A percentile compares a stretch with the other conserved stretches of the same genome.
phyloP scores from a whole-genome alignment of 78 protist genomes.

The Diacronema lutheri region DNA sequence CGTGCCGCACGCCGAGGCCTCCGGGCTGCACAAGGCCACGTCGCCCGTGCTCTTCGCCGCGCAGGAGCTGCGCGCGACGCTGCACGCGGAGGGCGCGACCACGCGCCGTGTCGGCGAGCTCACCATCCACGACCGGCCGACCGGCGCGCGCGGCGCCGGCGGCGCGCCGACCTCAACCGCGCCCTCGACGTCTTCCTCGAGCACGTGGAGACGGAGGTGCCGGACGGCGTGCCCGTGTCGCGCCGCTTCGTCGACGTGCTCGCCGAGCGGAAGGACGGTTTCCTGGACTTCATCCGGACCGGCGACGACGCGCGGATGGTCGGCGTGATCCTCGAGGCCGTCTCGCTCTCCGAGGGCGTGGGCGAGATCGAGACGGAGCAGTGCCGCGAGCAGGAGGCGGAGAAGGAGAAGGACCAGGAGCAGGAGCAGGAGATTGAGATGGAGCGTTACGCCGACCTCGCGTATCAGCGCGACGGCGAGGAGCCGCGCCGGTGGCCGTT shows the following conservation, averaged over 20 bases:
- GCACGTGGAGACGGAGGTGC: neutral
- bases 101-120: too few relatives aligned
- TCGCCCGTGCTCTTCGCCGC: neutral
- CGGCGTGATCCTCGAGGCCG: neutral
- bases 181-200: neutral
- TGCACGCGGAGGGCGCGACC: neutral
- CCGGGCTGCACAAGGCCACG: neutral
- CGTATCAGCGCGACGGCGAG: slow-evolving; percentile 25
- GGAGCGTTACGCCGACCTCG: slow-evolving; percentile 30
- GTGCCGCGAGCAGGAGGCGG: slow-evolving; percentile 33
- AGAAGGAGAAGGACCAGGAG: slow-evolving; percentile 38
- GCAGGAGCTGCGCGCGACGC: neutral
- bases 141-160: too few relatives aligned
- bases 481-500: slow-evolving; percentile 9
- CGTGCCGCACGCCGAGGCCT: neutral
- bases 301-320: neutral
- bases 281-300: neutral
- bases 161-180: neutral
- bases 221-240: neutral
- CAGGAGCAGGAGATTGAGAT: slow-evolving; percentile 53
- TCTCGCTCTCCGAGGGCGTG: neutral
- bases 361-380: neutral
- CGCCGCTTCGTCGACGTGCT: neutral
- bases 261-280: neutral
- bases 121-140: too few relatives aligned